These are phyloP conservation scores for Populus alba DNA, from an alignment of 345 rosid species.

Conservation along the genomic window DNA sequence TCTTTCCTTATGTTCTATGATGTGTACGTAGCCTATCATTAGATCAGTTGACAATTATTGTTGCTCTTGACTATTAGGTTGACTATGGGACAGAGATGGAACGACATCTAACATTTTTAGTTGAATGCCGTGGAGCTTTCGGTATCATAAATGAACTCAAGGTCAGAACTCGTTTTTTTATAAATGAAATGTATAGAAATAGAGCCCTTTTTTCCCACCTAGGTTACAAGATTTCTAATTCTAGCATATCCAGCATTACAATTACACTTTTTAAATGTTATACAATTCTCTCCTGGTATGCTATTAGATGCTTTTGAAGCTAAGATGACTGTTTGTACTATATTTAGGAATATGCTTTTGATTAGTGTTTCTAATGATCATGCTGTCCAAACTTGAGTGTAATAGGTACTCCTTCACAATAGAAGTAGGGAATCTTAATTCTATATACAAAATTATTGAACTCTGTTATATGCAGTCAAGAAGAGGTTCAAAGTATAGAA, in stretches of 20 bases:
- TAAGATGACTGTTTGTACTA: neutral
- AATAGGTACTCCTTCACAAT: no score
- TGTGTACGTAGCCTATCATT: neutral
- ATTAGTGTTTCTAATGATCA: neutral
- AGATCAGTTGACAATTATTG: constrained; percentile 12
- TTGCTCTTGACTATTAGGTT: constrained; percentile 52
- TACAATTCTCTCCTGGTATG: neutral
- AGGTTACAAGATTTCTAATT: neutral
- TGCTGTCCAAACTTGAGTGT: neutral
- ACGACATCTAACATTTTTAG: constrained; percentile 69
- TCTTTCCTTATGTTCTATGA: neutral
- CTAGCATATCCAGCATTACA: neutral
- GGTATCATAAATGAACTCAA: constrained; percentile 59
- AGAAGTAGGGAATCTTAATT: neutral
- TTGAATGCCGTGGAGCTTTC: constrained; percentile 81
- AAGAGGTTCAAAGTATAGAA: neutral
- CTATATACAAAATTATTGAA: neutral
- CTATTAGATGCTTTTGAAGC: neutral
- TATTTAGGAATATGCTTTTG: neutral
- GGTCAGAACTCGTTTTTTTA: constrained; percentile 40
- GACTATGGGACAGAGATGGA: constrained; percentile 67
- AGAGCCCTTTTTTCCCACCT: neutral
- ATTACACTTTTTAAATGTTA: neutral
- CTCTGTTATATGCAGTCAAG: neutral
- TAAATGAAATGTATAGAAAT: neutral